Percentiles rank a stretch among this genome's conserved stretches.
Conservation (phyloP, 176 grass and related monocot species). For the Hsuehochloa calcarea region DNA sequence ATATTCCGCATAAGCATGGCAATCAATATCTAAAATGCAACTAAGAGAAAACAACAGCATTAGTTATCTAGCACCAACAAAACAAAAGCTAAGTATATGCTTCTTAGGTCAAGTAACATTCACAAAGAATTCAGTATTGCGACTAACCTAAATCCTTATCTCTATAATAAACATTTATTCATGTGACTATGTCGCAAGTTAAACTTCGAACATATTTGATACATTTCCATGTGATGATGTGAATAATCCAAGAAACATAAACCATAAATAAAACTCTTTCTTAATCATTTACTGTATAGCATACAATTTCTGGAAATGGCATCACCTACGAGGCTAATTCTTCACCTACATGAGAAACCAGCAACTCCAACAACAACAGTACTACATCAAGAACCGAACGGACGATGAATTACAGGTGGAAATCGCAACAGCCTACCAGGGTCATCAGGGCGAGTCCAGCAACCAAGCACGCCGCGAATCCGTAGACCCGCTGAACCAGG, state of each 20-base stretch:
- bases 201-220: not conserved
- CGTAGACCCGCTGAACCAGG: constrained; percentile 59
- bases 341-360: not conserved
- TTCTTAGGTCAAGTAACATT: not conserved
- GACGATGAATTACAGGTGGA: not conserved
- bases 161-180: not conserved
- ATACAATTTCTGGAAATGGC: not conserved
- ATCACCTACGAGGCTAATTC: not conserved
- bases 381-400: not conserved
- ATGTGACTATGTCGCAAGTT: not conserved
- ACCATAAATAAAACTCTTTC: not conserved
- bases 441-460: constrained; percentile 78
- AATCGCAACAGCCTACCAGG: constrained; percentile 52
- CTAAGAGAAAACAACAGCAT: not conserved
- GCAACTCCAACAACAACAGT: not conserved
- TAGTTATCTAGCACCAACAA: constrained; percentile 1
- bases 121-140: not conserved
- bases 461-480: constrained; percentile 62
- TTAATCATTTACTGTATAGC: not conserved
- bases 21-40: not conserved
- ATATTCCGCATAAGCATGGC: not conserved
- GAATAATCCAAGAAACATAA: not conserved
- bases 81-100: not conserved
- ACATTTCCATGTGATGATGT: not conserved
- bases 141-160: not conserved